Base-by-base conservation (phyloP, 148 eudicot species). In the Rhododendron molle region DNA sequence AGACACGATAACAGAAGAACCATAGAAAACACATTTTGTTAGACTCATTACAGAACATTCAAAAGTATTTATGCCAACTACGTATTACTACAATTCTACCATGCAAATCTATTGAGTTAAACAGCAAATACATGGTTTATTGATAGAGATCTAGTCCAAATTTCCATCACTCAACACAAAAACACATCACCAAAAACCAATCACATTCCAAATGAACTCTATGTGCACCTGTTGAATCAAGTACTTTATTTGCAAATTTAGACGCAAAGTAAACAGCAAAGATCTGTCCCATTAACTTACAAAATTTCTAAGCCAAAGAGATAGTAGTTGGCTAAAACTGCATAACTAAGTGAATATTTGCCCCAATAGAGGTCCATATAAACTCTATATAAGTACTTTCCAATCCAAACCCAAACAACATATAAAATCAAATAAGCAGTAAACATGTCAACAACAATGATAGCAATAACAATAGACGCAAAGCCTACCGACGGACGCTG, bases 401-500 rank as follows among this genome's bases (percentile, higher is more conserved):
- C 65, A 84, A 40, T 40, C 34, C 6, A 84, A 34, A 32, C 46
- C 15, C 38, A 50, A 21, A 44, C 10, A 38, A 21, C 21, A 20
- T 34, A 5, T 9, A 13, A n/a, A 28, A 40, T 54, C 36, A 46
- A 38, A 69, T 14, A 47, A 49, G 71, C 50, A 40, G 76, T 40
- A 5, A 32, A 5, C 30, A 58, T 21, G 60, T 44, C 60, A 30
- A 2, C 83, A 52, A 26, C 26, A 52, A 80, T 54, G 5, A 46
- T 30, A 36, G 16, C 23, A 26, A 36, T 21, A 83, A 46, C 10
- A 82, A 2, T 2, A 4, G 28, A 26, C 28, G 38, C 83, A 38
- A 40, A 13, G 52, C 52, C 26, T 92, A 97, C 99, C 99, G 93
- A 52, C 98, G 95, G 23, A 96, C 98, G 85, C 98, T 93, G 62